Evolutionary conservation across 148 eudicot species (phyloP), one percentile per base, ranked within the genome.

Genomic region (Heliamphora exappendiculata): DNA sequence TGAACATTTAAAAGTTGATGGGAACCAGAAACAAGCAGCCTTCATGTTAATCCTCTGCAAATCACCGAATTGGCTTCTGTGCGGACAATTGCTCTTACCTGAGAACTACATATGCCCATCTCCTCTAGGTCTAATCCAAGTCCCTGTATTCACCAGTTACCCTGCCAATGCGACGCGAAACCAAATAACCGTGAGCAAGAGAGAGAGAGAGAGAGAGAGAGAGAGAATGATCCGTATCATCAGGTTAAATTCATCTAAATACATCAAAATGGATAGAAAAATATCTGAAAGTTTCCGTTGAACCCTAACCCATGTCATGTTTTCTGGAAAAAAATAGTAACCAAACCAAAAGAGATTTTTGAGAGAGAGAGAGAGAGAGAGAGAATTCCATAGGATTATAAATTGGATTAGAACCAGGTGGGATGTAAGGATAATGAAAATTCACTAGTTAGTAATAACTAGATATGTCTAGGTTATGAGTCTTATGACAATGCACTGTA

Each of bases 81-180:
- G 14, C 17, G 26, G 3, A 31, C 44, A 22, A 26, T 4, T 16
- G 37, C 12, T 69, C 72, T 44, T 54, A 2, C 55, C 3, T 12
- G 49, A 28, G 36, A 44, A 69, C 16, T 3, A 6, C 47, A 16
- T 28, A 13, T 26, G 22, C 22, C 80, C 60, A 9, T 54, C 41
- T 39, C n/a, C 47, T 62, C 22, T 16, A 65, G 65, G 7, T 70
- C 50, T 51, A 47, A 45, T 41, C 74, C 33, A 67, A 14, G 73
- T 88, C 94, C 81, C 22, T 47, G 79, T 67, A 90, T 82, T 82
- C 83, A 47, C 94, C 94, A 11, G 94, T 90, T 22, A 87, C 82
- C 86, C 94, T 90, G 94, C 83, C 67, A 60, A 68, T 28, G 55
- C 16, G n/a, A 16, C 2, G 24, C 28, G 2, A 67, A 19, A 42